Conservation (phyloP, 148 eudicot species). For the Amaranthus cruentus region DNA sequence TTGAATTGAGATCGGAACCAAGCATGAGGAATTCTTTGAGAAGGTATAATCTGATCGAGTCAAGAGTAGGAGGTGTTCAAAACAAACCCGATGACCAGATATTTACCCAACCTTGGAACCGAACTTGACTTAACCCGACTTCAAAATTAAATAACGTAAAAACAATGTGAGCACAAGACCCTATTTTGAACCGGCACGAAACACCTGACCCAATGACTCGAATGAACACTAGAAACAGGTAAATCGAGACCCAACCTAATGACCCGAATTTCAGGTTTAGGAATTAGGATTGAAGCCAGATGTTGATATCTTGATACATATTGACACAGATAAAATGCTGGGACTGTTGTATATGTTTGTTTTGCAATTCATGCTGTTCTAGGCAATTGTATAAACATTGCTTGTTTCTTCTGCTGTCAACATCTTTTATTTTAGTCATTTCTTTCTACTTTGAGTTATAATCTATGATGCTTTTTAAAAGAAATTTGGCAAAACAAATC, state of each 20-base stretch:
- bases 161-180: no score
- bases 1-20: constrained; percentile 34
- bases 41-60: constrained; percentile 33
- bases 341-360: background rate
- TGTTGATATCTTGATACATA: background rate
- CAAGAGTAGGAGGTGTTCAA: background rate
- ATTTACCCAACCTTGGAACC: background rate
- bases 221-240: no score
- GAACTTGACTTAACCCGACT: background rate
- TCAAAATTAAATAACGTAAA: no score
- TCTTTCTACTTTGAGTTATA: background rate
- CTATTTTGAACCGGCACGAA: no score
- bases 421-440: background rate
- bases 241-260: no score
- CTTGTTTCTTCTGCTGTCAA: background rate
- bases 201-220: no score
- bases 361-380: background rate
- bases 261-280: background rate
- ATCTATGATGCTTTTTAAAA: no score
- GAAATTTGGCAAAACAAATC: no score
- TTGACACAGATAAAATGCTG: background rate
- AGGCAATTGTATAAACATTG: background rate
- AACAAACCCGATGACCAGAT: background rate
- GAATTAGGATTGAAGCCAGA: background rate
- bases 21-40: constrained; percentile 44